Evolutionary conservation across 768 basidiomycete species (phyloP).

Genomic region (Ramaria sp.): DNA sequence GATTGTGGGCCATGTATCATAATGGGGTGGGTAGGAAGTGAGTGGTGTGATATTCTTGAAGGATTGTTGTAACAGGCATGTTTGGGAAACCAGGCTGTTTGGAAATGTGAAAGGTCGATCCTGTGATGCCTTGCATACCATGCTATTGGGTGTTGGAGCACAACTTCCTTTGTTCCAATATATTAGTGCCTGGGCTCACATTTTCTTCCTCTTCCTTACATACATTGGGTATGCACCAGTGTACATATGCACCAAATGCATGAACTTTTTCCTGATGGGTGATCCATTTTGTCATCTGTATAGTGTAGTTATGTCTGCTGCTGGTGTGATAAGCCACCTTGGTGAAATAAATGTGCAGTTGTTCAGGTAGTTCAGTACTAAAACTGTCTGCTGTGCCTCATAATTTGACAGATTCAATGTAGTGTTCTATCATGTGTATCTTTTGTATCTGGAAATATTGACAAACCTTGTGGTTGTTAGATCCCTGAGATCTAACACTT

Average conservation of each 20-base stretch:
- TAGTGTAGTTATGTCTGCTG: no score
- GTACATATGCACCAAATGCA: constrained; percentile 1
- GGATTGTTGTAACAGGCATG: neutral
- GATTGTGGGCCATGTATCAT: neutral
- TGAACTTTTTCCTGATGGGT: constrained; percentile 3
- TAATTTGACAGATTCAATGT: neutral
- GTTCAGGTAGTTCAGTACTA: constrained; percentile 17
- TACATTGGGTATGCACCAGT: neutral
- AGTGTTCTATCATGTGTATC: constrained; percentile 21
- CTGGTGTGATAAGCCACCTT: constrained; percentile 7
- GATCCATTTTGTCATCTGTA: constrained; percentile 12
- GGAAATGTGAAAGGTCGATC: neutral
- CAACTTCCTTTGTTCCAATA: neutral
- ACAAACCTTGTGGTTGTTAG: constrained; percentile 16
- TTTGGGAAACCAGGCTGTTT: no score
- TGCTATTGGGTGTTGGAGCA: neutral
- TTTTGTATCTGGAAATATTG: constrained; percentile 29
- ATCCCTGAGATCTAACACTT: no score
- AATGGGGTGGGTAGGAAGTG: neutral
- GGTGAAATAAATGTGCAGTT: constrained; percentile 10
- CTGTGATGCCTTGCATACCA: neutral
- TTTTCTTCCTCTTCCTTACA: neutral
- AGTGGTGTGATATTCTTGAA: neutral
- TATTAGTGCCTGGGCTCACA: neutral
- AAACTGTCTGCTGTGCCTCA: constrained; percentile 10